Conservation (phyloP, 1,139 yeast genomes). For the Suhomyces guaymorum region DNA sequence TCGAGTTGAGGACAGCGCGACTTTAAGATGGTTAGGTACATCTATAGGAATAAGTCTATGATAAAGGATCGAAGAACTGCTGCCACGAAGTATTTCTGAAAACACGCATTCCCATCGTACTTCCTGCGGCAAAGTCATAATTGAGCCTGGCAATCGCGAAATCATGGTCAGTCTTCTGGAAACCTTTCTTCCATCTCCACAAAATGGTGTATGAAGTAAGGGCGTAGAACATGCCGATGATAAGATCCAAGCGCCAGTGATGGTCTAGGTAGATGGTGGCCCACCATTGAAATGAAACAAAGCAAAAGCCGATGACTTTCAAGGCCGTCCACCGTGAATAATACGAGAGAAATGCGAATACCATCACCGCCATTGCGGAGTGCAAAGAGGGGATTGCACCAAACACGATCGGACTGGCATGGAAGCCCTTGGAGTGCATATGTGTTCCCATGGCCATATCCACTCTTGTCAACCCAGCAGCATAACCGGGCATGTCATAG, state of each 20-base stretch:
- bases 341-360: slow-evolving; percentile 48
- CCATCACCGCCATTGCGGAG: slow-evolving; percentile 62
- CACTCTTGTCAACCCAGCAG: slow-evolving; percentile 69
- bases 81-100: slow-evolving; percentile 48
- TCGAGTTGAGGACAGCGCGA: too few species aligned
- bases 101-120: slow-evolving; percentile 62
- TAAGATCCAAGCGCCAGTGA: slow-evolving; percentile 65
- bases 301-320: slow-evolving; percentile 32
- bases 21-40: too few species aligned
- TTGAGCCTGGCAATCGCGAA: slow-evolving; percentile 35
- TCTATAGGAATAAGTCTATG: slow-evolving; percentile 8
- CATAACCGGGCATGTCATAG: slow-evolving; percentile 65
- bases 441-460: slow-evolving; percentile 65
- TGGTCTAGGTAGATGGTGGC: slow-evolving; percentile 72
- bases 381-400: slow-evolving; percentile 72
- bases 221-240: slow-evolving; percentile 55
- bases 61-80: slow-evolving; percentile 53
- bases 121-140: slow-evolving; percentile 36
- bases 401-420: slow-evolving; percentile 66
- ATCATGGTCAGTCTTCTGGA: slow-evolving; percentile 26
- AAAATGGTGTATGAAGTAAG: slow-evolving; percentile 43
- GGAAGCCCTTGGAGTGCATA: slow-evolving; percentile 61
- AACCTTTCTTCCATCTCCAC: slow-evolving; percentile 21
- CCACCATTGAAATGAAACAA: slow-evolving; percentile 68
- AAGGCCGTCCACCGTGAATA: slow-evolving; percentile 40